Evolutionary conservation across 345 rosid species (phyloP).

Genomic region (Boechera stricta): DNA sequence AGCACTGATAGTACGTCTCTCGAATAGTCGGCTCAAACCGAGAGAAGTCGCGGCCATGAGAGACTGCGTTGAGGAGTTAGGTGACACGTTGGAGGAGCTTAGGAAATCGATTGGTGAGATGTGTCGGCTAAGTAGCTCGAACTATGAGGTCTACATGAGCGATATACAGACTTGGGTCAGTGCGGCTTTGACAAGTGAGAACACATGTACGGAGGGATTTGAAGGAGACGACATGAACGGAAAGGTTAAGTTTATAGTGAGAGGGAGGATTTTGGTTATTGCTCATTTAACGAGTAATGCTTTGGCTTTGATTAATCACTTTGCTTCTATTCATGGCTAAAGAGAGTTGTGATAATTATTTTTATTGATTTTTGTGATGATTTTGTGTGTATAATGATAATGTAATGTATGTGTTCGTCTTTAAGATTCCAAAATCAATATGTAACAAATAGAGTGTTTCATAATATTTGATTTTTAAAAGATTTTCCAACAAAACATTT

Average conservation of each 20-base stretch:
- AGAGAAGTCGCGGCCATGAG: constrained; percentile 61
- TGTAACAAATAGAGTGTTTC: constrained; percentile 17
- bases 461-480: background rate
- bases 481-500: background rate
- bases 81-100: constrained; percentile 62
- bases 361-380: background rate
- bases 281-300: constrained; percentile 80
- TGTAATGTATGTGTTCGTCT: constrained; percentile 19
- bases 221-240: constrained; percentile 52
- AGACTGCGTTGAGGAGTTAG: constrained; percentile 73
- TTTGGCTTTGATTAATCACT: constrained; percentile 68
- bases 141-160: constrained; percentile 51
- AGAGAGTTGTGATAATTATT: background rate
- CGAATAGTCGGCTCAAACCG: constrained; percentile 52
- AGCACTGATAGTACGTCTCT: constrained; percentile 52
- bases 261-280: constrained; percentile 49
- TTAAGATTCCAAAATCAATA: constrained; percentile 5
- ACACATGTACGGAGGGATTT: constrained; percentile 78
- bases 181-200: constrained; percentile 74
- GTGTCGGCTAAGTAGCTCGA: constrained; percentile 43
- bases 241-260: constrained; percentile 47
- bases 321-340: constrained; percentile 59
- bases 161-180: constrained; percentile 84
- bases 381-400: constrained; percentile 16
- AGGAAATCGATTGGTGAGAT: constrained; percentile 64